Evolutionary conservation across 495 filamentous ascomycete genomes (phyloP).

Genomic region (Coniosporium apollinis): DNA sequence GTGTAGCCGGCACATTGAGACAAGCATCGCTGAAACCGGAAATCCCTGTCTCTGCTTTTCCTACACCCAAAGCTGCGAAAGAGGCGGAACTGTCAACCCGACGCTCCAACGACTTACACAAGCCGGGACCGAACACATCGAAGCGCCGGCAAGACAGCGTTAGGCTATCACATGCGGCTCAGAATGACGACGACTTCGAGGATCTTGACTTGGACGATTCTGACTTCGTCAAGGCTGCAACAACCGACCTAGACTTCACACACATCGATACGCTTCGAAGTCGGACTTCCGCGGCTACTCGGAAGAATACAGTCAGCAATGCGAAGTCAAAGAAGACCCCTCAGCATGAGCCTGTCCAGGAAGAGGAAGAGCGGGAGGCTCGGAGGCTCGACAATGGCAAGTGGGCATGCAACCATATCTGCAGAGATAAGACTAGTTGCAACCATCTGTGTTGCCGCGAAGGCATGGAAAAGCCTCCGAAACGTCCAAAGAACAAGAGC

Average conservation of each 20-base stretch:
- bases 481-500: conserved; percentile 27
- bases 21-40: conserved; percentile 43
- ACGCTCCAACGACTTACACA: background rate
- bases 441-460: conserved; percentile 83
- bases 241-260: conserved; percentile 24
- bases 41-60: conserved; percentile 40
- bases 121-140: conserved; percentile 6
- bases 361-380: conserved; percentile 24
- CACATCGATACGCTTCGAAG: conserved; percentile 31
- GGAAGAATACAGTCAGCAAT: conserved; percentile 9
- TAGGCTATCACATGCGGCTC: background rate
- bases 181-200: conserved; percentile 32
- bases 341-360: conserved; percentile 10
- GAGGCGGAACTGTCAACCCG: conserved; percentile 4
- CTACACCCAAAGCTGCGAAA: conserved; percentile 15
- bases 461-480: conserved; percentile 64
- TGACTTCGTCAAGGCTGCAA: conserved; percentile 31
- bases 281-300: conserved; percentile 5
- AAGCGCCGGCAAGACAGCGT: conserved; percentile 5
- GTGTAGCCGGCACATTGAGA: conserved; percentile 54
- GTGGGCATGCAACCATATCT: conserved; percentile 76
- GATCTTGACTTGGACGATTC: conserved; percentile 39
- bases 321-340: background rate
- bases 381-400: conserved; percentile 59
- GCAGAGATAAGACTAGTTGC: conserved; percentile 59